Evolutionary conservation across 2,329 filamentous ascomycete genomes (phyloP).

Genomic region (Arthrobotrys sphaeroides): DNA sequence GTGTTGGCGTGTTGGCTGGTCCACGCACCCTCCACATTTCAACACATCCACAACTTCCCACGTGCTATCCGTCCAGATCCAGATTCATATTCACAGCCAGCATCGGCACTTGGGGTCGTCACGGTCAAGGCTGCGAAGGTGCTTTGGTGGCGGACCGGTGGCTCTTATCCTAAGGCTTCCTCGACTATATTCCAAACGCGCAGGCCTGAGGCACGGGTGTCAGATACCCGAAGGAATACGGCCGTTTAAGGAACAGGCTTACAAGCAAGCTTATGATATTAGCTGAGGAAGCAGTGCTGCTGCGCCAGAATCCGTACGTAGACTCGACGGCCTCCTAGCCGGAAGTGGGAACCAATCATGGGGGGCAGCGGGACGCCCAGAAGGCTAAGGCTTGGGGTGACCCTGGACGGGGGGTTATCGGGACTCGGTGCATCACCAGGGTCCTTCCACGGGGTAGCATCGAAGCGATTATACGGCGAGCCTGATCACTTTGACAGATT

Average conservation of each 20-base stretch:
- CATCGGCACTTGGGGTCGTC: neutral
- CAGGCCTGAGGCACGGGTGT: slow-evolving; percentile 1
- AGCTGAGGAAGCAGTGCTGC: slow-evolving; percentile 28
- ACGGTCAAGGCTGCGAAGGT: neutral
- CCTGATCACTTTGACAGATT: no score
- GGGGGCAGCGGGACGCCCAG: slow-evolving; percentile 3
- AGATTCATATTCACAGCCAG: neutral
- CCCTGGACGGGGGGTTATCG: neutral
- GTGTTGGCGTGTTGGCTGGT: no score
- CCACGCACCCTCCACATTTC: no score
- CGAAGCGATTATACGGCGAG: neutral
- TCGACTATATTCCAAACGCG: neutral
- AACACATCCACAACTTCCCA: no score
- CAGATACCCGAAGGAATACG: slow-evolving; percentile 15
- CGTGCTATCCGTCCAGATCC: no score
- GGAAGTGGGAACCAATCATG: slow-evolving; percentile 41
- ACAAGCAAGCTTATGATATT: slow-evolving; percentile 24
- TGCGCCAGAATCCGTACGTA: slow-evolving; percentile 39
- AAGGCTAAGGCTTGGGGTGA: neutral
- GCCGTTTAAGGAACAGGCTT: no score
- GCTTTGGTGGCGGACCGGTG: slow-evolving; percentile 9
- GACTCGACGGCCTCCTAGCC: slow-evolving; percentile 19
- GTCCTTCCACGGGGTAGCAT: neutral
- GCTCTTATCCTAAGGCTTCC: no score
- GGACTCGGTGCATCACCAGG: slow-evolving; percentile 1